Evolutionary conservation across 2,329 filamentous ascomycete species (phyloP), one percentile per base, ranked within the genome.

Genomic region (Penicillium occitanis): DNA sequence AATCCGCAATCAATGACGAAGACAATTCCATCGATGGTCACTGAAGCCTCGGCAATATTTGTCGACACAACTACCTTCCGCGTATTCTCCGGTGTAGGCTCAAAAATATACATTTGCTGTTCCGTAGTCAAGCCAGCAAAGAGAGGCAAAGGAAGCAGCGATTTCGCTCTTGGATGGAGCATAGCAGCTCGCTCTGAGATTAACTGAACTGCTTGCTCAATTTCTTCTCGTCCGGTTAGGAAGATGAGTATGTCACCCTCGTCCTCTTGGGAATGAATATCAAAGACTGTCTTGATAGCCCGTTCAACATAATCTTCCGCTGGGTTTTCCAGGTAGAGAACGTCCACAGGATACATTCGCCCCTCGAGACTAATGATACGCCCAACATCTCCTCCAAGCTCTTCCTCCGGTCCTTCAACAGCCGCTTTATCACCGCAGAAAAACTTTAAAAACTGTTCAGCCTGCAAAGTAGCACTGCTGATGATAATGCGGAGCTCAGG

Each of bases 21-120:
- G 64, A 93, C 89, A 67, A 98, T 93, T 2, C 92, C 93, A 63
- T 95, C 90, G 65, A 98, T 96, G 17, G 95, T 98, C 51, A 99
- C 90, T 1, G 92, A 97, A 4, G 95, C 94, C 81, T 99, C 95
- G 13, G 95, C 93, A 69, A 98, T 97, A 75, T 98, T 98, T 66
- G 95, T 98, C 3, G 92, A 90, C 70, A 97, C 89, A 42, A 99
- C 91, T 46, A 97, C 91, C 75, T 98, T 98, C 50, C 95, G 87
- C 1, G 89, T 93, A 67, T 93, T 90, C 68, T 91, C 88, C 0
- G 91, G 88, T 1, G 93, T 83, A 63, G 90, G 88, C 72, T 97
- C 92, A 75, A 98, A 98, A 48, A 98, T 90, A 70, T 93, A 93
- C 88, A 97, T 94, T 75, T 98, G 95, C 73, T 97, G 89, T 69